Evolutionary conservation across 257 asterid genomes (phyloP).

Genomic region (Thymus mandschuricus): DNA sequence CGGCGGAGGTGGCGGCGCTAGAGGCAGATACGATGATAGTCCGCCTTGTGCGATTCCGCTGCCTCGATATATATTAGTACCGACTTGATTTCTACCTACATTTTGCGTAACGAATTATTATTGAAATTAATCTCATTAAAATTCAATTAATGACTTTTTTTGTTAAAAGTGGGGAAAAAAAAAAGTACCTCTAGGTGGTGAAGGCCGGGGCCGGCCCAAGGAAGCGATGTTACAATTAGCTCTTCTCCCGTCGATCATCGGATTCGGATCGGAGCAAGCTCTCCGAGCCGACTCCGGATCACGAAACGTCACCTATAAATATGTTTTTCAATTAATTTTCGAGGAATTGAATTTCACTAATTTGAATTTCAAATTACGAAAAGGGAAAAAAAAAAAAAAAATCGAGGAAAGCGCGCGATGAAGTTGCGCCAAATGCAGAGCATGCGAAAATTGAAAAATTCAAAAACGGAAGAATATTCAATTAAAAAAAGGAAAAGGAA

Average conservation of each 20-base stretch:
- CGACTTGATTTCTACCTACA: constrained; percentile 63
- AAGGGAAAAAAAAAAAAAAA: neutral
- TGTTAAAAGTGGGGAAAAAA: too few relatives aligned
- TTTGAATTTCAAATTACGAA: too few relatives aligned
- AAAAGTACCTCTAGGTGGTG: constrained; percentile 52
- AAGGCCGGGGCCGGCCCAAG: constrained; percentile 87
- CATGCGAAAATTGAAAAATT: too few relatives aligned
- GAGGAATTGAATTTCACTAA: too few relatives aligned
- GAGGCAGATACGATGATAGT: constrained; percentile 54
- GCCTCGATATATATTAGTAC: constrained; percentile 60
- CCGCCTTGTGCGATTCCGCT: constrained; percentile 54
- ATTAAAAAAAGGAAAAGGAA: neutral
- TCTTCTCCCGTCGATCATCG: constrained; percentile 88
- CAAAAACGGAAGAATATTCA: too few relatives aligned
- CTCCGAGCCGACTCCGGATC: constrained; percentile 86
- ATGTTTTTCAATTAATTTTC: too few relatives aligned
- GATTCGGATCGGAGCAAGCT: constrained; percentile 86
- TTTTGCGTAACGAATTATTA: neutral
- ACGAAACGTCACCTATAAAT: constrained; percentile 74
- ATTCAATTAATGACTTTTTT: neutral
- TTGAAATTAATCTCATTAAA: neutral
- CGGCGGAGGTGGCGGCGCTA: constrained; percentile 54
- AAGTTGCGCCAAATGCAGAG: too few relatives aligned
- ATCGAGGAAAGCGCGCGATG: too few relatives aligned
- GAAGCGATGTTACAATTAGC: constrained; percentile 97